Evolutionary conservation across 805 yeast species (phyloP).

Genomic region (Metschnikowia chrysomelidarum): DNA sequence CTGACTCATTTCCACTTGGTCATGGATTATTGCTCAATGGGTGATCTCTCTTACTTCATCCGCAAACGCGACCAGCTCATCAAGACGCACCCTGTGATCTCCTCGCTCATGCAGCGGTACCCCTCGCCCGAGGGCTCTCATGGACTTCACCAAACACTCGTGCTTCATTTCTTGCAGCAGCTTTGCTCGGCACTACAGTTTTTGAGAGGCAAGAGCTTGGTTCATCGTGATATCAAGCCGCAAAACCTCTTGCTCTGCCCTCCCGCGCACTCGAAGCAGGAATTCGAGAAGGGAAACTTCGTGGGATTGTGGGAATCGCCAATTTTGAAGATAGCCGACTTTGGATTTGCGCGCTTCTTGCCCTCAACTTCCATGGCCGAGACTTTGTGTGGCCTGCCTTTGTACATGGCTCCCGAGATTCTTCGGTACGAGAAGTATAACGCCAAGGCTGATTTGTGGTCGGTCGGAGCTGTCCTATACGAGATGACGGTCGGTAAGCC

Average conservation of each 20-base stretch:
- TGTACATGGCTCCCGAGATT: slow-evolving; percentile 98
- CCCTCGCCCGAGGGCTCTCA: slow-evolving; percentile 77
- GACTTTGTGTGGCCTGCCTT: slow-evolving; percentile 95
- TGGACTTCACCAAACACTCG: slow-evolving; percentile 78
- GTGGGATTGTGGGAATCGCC: slow-evolving; percentile 89
- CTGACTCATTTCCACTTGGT: slow-evolving; percentile 77
- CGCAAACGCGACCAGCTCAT: slow-evolving; percentile 70
- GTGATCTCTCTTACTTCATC: slow-evolving; percentile 88
- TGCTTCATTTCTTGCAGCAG: slow-evolving; percentile 83
- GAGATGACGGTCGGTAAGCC: slow-evolving; percentile 98
- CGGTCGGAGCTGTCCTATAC: slow-evolving; percentile 93
- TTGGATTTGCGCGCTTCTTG: slow-evolving; percentile 93
- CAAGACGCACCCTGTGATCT: slow-evolving; percentile 73
- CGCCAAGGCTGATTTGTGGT: slow-evolving; percentile 97
- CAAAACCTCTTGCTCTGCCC: slow-evolving; percentile 83
- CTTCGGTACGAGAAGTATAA: slow-evolving; percentile 91
- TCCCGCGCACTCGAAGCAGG: slow-evolving; percentile 64
- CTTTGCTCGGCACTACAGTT: slow-evolving; percentile 81
- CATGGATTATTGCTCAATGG: slow-evolving; percentile 96
- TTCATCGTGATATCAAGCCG: slow-evolving; percentile 95
- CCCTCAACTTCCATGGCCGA: slow-evolving; percentile 95
- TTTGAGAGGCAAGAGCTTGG: slow-evolving; percentile 76
- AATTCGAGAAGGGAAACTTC: slow-evolving; percentile 55
- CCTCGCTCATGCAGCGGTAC: slow-evolving; percentile 71
- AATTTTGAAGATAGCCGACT: slow-evolving; percentile 89